phyloP scores from a whole-genome alignment of 306 rosid species.

The Casuarina glauca region DNA sequence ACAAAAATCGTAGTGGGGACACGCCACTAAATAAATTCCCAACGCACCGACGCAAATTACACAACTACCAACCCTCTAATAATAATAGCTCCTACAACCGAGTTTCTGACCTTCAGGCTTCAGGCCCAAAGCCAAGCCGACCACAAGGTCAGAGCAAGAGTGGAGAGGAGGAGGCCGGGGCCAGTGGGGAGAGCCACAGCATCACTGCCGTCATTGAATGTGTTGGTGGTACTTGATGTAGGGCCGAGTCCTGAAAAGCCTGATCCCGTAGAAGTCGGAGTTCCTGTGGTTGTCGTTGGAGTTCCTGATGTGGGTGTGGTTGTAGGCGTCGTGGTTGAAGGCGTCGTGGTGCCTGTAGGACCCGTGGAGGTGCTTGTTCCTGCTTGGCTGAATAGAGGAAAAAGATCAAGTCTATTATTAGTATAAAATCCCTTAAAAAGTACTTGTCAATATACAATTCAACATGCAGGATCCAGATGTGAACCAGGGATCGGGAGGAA shows the following conservation, averaged over 20 bases:
- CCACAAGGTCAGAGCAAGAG: slow-evolving; percentile 37
- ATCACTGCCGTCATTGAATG: slow-evolving; percentile 23
- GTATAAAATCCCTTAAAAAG: not conserved
- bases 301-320: slow-evolving; percentile 21
- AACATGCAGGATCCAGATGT: slow-evolving; percentile 1
- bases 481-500: slow-evolving; percentile 26
- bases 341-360: slow-evolving; percentile 32
- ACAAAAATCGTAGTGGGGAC: slow-evolving; percentile 34
- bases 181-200: slow-evolving; percentile 29
- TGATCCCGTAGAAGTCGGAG: not conserved
- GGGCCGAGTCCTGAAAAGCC: slow-evolving; percentile 44
- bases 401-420: not conserved
- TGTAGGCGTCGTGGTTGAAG: slow-evolving; percentile 24
- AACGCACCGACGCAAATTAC: slow-evolving; percentile 26
- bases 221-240: slow-evolving; percentile 19
- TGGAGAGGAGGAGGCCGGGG: slow-evolving; percentile 11
- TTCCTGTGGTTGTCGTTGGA: slow-evolving; percentile 17
- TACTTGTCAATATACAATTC: not conserved
- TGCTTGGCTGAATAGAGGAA: slow-evolving; percentile 52
- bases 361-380: slow-evolving; percentile 45
- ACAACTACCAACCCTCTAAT: slow-evolving; percentile 15
- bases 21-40: slow-evolving; percentile 54
- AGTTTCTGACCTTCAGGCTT: slow-evolving; percentile 2
- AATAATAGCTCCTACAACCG: not conserved
- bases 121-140: slow-evolving; percentile 37